Conservation (phyloP, 495 filamentous ascomycete species). For the Rhypophila decipiens region DNA sequence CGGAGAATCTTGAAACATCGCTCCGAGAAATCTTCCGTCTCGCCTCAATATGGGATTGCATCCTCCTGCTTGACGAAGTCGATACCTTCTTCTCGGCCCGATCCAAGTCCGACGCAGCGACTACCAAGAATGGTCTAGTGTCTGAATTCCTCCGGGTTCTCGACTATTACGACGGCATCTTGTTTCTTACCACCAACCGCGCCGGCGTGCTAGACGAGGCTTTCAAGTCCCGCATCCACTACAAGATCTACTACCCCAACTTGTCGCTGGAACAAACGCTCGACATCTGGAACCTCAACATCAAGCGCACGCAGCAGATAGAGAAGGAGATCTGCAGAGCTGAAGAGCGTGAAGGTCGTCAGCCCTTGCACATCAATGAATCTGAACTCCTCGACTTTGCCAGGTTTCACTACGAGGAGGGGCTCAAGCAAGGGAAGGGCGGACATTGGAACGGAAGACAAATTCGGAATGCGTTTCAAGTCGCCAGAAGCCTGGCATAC, state of each 20-base stretch:
- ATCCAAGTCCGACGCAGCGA: constrained; percentile 21
- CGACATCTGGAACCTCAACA: constrained; percentile 23
- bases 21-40: constrained; percentile 47
- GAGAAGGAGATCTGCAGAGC: constrained; percentile 13
- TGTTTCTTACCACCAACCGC: constrained; percentile 51
- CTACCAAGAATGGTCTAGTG: constrained; percentile 46
- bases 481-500: constrained; percentile 10
- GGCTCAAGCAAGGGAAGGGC: constrained; percentile 1
- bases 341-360: constrained; percentile 10
- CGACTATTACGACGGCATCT: constrained; percentile 46
- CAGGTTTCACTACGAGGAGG: constrained; percentile 10
- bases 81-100: constrained; percentile 47
- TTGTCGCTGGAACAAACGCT: constrained; percentile 18
- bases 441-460: constrained; percentile 17
- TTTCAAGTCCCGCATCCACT: constrained; percentile 44
- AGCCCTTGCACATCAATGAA: constrained; percentile 14
- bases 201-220: constrained; percentile 40
- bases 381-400: constrained; percentile 20
- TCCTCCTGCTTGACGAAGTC: constrained; percentile 49
- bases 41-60: constrained; percentile 47
- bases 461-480: constrained; percentile 20
- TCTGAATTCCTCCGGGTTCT: constrained; percentile 45
- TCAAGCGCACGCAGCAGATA: constrained; percentile 16
- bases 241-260: constrained; percentile 31
- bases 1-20: constrained; percentile 23